Base-by-base conservation (phyloP, 75 land plant species). In the Selaginella tamariscina region DNA sequence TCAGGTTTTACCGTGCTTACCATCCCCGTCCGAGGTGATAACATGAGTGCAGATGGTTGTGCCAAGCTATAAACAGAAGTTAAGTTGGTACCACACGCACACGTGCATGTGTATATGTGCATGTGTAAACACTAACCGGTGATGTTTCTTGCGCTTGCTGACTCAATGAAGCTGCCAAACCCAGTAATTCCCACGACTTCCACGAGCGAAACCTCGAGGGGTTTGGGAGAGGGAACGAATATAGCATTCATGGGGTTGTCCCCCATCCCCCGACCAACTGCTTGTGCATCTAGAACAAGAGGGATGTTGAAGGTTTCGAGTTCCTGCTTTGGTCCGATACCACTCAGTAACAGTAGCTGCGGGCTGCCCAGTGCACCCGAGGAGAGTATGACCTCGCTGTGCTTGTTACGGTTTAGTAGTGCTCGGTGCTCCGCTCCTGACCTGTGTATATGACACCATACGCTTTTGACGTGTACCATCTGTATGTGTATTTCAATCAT, bases 381-480 rank as follows among this genome's bases (percentile, higher is more conserved):
- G 21, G 27, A 59, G 8, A 59, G 62, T 23, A 59, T 59, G 21
- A 59, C 62, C 62, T 59, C 62, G 26, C 62, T 59, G 26, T n/a
- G 21, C 21, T 5, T 2, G 23, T 59, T 39, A 5, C 11, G 15
- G 15, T 39, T 32, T 30, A 84, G 55, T 62, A 79, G 27, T 0
- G 89, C 93, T 1, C 59, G 32, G 70, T 88, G 96, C 15, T 1
- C 18, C 13, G 18, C 22, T 1, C 97, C 97, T 1, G 56, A 30
- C 5, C 97, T 59, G 29, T 69, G 68, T 69, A 92, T 8, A 72
- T 26, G 1, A 92, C 94, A 9, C 94, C 94, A 27, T 28, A 32
- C 2, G 97, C 95, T 56, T 13, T 56, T 0, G 87, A 56, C 55
- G 70, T 23, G 63, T n/a, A 32, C 0, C 0, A 32, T 78, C 82